These are phyloP conservation scores for Nyssa sinensis DNA, from an alignment of 148 eudicot species.

Conservation along the genomic window DNA sequence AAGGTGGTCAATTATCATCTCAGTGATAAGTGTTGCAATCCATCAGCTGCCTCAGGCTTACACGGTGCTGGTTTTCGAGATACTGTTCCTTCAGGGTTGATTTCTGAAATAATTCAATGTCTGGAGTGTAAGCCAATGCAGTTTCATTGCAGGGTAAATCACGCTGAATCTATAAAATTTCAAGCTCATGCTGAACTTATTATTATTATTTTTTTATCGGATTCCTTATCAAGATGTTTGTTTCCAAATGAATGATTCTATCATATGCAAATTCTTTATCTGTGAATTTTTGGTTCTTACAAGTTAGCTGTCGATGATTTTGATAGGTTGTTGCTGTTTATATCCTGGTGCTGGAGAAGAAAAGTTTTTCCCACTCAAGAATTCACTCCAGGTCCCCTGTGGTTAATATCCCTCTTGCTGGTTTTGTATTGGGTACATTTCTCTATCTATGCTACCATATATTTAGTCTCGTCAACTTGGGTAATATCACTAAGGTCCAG, in stretches of 20 bases:
- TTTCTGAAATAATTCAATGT: conserved; percentile 38
- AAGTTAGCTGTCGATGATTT: conserved; percentile 5
- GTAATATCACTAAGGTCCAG: no score
- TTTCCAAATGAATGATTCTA: no score
- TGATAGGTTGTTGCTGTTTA: conserved; percentile 71
- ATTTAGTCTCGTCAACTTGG: no score
- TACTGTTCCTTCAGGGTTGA: conserved; percentile 29
- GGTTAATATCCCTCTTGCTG: conserved; percentile 65
- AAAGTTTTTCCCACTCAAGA: conserved; percentile 19
- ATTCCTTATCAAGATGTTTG: background rate
- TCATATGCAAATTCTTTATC: background rate
- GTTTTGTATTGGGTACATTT: conserved; percentile 72
- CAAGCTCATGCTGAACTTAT: background rate
- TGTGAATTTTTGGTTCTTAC: background rate
- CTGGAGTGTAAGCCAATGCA: conserved; percentile 40
- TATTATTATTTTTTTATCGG: background rate
- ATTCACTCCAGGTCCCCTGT: conserved; percentile 20
- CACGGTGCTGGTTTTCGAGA: conserved; percentile 15
- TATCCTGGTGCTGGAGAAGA: conserved; percentile 52
- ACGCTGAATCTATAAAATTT: background rate
- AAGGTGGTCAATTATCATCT: conserved; percentile 22
- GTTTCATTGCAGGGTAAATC: conserved; percentile 66
- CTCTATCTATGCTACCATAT: background rate
- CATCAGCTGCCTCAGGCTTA: conserved; percentile 25
- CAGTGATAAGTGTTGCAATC: conserved; percentile 7